Evolutionary conservation across 257 asterid species (phyloP).

Genomic region (Solanum medicagineum): DNA sequence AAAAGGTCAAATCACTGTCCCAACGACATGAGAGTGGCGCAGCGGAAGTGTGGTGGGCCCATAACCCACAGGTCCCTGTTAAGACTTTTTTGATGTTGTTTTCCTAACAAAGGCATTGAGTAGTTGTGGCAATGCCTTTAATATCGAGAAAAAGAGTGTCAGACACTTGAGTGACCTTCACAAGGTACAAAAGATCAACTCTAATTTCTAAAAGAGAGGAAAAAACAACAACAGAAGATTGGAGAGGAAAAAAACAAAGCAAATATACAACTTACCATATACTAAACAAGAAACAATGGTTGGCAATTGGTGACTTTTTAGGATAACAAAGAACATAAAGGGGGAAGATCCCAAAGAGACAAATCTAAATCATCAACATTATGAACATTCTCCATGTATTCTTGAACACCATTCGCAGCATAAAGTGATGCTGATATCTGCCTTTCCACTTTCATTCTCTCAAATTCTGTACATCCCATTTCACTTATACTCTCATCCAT

Average conservation of each 20-base stretch:
- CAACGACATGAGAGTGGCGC: background rate
- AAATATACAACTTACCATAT: background rate
- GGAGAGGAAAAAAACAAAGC: background rate
- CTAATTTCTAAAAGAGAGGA: too few relatives aligned
- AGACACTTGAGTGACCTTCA: background rate
- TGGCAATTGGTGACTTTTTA: background rate
- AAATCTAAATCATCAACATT: background rate
- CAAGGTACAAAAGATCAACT: background rate
- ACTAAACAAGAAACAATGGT: background rate
- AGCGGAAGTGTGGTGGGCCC: too few relatives aligned
- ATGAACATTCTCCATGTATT: background rate
- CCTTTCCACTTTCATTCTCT: conserved; percentile 4
- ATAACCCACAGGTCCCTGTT: too few relatives aligned
- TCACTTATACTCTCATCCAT: background rate
- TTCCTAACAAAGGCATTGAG: too few relatives aligned
- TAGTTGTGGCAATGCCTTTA: background rate
- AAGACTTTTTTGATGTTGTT: too few relatives aligned
- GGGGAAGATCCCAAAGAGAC: conserved; percentile 3
- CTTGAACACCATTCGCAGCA: conserved; percentile 6
- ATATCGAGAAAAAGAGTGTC: too few relatives aligned
- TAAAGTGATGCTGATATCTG: conserved; percentile 1
- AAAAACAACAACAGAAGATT: too few relatives aligned
- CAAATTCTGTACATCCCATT: conserved; percentile 3
- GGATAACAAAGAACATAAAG: conserved; percentile 1
- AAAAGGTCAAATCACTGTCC: too few relatives aligned